Percentiles rank a stretch among this genome's conserved stretches.
These are phyloP conservation scores for button mushroom (Agaricus bisporus) DNA, from an alignment of 768 basidiomycete species.

Conservation along the genomic window DNA sequence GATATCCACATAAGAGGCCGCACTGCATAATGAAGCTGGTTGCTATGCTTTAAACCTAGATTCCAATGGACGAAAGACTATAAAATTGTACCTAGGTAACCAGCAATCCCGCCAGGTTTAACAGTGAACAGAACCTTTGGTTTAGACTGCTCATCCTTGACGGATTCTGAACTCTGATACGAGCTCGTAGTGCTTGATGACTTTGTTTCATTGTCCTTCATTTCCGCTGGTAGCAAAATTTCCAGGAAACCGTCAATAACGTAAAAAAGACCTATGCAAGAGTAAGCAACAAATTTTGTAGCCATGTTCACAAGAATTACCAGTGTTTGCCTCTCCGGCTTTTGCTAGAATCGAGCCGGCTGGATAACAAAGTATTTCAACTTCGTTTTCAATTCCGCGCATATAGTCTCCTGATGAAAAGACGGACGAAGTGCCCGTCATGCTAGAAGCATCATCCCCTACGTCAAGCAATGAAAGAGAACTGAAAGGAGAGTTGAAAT, in stretches of 20 bases:
- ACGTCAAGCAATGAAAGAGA: constrained; percentile 68
- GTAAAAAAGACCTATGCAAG: constrained; percentile 68
- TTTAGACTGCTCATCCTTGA: constrained; percentile 31
- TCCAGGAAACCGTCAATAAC: constrained; percentile 96
- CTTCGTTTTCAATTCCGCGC: constrained; percentile 89
- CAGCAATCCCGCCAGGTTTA: constrained; percentile 96
- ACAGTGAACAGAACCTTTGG: constrained; percentile 87
- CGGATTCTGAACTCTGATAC: constrained; percentile 4
- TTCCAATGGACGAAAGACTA: not conserved
- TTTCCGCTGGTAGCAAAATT: constrained; percentile 62
- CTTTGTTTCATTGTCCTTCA: constrained; percentile 22
- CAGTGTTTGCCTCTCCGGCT: constrained; percentile 86
- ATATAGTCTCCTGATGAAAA: constrained; percentile 51
- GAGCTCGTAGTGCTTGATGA: constrained; percentile 13
- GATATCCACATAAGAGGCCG: constrained; percentile 94
- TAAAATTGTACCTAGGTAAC: constrained; percentile 68
- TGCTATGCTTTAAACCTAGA: not conserved
- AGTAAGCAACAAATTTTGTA: constrained; percentile 2
- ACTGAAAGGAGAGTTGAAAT: constrained; percentile 63
- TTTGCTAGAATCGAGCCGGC: constrained; percentile 82
- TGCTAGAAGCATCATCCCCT: constrained; percentile 64
- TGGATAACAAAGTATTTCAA: constrained; percentile 91
- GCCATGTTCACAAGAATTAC: constrained; percentile 26
- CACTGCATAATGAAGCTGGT: constrained; percentile 82
- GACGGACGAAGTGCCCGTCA: constrained; percentile 53